Base-by-base conservation (phyloP, 768 basidiomycete genomes). In the Leccinum arenicola region DNA sequence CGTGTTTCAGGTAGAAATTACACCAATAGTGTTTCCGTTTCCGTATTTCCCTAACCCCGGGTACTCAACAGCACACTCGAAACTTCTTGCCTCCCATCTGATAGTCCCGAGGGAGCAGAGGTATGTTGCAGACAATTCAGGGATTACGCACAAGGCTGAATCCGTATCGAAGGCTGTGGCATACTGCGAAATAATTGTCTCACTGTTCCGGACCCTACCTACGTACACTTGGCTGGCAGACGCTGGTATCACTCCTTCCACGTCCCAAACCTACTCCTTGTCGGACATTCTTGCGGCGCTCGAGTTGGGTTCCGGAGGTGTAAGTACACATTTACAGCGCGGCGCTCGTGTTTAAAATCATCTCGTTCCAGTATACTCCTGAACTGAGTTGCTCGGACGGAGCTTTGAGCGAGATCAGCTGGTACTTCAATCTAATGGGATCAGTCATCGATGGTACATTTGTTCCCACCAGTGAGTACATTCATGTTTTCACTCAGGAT, bases 201-300 rank as follows among this genome's bases (percentile, higher is more conserved):
- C 68, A 2, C 71, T 88, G 17, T 88, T 87, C 76, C 63, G 82
- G 82, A 78, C 79, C 9, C 82, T 93, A 25, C 88, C 90, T 0
- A 92, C 92, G 3, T 91, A 84, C 70, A 77, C 81, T 15, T 91
- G 83, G 83, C 84, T 94, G 43, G 74, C 77, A 14, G 74, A 80
- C 21, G 85, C 80, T n/a, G 90, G 90, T 25, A 93, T 94, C 64
- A 83, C 81, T 3, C 93, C 93, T 12, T 81, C 80, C n/a, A 73
- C 76, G 3, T 76, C 72, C 60, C 68, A 73, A 63, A 89, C 88
- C 0, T 85, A 84, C 69, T 83, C 83, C 0, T 78, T 89, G 17
- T 74, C 82, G 14, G 67, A 77, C 10, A 67, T 91, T 50, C 77
- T 78, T 11, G 68, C 78, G 38, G 89, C 87, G 3, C 74, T 91